phyloP scores from a whole-genome alignment of 179 eudicot genomes.

The Heliamphora pulchella region DNA sequence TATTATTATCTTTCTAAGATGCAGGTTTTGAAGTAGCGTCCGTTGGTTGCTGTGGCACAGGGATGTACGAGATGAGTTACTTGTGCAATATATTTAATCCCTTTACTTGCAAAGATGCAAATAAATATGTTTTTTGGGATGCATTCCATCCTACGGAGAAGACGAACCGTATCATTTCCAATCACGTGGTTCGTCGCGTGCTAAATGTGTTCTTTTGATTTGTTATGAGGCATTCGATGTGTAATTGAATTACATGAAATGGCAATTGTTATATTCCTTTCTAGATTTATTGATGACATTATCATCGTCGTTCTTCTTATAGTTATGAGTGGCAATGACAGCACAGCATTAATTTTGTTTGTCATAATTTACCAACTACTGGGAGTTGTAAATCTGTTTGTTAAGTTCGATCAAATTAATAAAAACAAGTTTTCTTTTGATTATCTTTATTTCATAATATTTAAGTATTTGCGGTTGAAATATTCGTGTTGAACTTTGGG shows the following conservation, averaged over 20 bases:
- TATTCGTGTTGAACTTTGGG: no score
- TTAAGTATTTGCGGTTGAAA: no score
- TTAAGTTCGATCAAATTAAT: background rate
- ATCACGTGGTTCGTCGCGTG: background rate
- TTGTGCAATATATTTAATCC: conserved; percentile 28
- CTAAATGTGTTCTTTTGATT: background rate
- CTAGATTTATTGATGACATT: background rate
- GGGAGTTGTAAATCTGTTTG: background rate
- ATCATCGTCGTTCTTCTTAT: background rate
- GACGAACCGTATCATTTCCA: conserved; percentile 18
- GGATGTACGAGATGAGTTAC: conserved; percentile 47
- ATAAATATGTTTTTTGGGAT: conserved; percentile 37
- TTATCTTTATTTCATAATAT: no score
- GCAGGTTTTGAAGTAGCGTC: conserved; percentile 32
- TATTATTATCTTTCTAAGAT: no score
- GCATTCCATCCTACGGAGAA: conserved; percentile 35
- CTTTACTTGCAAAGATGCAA: conserved; percentile 30
- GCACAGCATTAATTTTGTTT: background rate
- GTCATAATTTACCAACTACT: background rate
- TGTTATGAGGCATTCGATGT: background rate
- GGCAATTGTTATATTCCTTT: background rate
- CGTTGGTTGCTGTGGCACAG: conserved; percentile 41
- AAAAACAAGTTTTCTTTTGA: no score
- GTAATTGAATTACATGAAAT: background rate
- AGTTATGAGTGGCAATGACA: background rate